Evolutionary conservation across 306 rosid genomes (phyloP), one percentile per base, ranked within the genome.

Genomic region (Dalbergia cochinchinensis): DNA sequence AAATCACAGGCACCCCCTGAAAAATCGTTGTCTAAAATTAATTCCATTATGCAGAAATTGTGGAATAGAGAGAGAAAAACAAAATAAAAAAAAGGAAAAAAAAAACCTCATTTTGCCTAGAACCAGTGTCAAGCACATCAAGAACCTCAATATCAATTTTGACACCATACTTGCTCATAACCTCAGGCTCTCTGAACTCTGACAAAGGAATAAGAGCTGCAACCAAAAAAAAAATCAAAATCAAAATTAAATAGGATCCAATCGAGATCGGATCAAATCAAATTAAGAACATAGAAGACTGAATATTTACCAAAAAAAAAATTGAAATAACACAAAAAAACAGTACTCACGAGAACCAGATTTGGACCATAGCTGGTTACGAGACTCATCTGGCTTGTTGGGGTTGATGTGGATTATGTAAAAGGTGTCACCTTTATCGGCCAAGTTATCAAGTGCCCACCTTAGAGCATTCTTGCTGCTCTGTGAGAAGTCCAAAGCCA

Each of bases 391-490:
- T 6, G 15, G 72, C 10, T 86, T 47, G 42, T 85, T 82, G 37
- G 19, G 83, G 72, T 84, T 88, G 78, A 92, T 79, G 76, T 90
- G 92, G 76, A 94, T 88, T 83, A 94, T 19, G 86, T 65, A 89
- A 55, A 94, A 80, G 81, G 88, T 92, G 87, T 94, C 97, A 50
- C 92, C 97, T 72, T 92, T 91, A 64, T 92, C 96, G 10, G 90
- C 97, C 68, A 94, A 83, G 70, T 91, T 94, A 3, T 86, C 94
- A 45, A 94, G 73, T 5, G 99, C 91, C 99, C 99, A 94, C 83
- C 76, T 78, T 8, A 94, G 91, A 78, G 99, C 99, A 80, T 90
- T 86, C 62, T 90, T 94, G 95, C 97, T 91, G 91, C 95, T 90
- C 66, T 71, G 51, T 1, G 99, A 94, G 87, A 94, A 94, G 45